phyloP scores from a whole-genome alignment of 2,329 filamentous ascomycete species.

The Colletotrichum abscissum region DNA sequence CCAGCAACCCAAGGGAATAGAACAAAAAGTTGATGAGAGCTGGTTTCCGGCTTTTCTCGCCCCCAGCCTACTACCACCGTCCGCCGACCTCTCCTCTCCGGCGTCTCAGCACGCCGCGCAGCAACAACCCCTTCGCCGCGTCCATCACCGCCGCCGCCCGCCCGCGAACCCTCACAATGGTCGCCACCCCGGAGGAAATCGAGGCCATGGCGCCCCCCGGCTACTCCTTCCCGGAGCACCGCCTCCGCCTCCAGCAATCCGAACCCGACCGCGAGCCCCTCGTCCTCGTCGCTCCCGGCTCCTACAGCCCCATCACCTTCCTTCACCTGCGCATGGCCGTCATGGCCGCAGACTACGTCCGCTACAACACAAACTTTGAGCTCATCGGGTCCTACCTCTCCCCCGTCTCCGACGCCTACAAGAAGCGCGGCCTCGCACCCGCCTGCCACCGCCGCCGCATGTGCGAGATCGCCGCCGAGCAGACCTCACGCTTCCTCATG shows the following conservation, averaged over 20 bases:
- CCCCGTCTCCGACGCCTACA: constrained; percentile 76
- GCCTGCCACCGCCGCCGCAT: constrained; percentile 82
- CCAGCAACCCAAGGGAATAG: background rate
- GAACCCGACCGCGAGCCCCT: constrained; percentile 70
- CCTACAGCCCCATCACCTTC: constrained; percentile 80
- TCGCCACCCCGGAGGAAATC: constrained; percentile 33
- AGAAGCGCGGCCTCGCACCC: constrained; percentile 82
- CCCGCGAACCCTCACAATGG: constrained; percentile 25
- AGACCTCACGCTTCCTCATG: constrained; percentile 83
- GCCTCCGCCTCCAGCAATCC: constrained; percentile 67
- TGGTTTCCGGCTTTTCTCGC: constrained; percentile 2
- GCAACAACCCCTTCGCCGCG: background rate
- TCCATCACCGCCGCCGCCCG: background rate
- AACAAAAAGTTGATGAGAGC: background rate
- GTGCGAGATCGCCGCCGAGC: constrained; percentile 84
- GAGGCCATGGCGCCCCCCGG: constrained; percentile 36
- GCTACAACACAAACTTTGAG: constrained; percentile 79
- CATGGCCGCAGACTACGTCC: constrained; percentile 84
- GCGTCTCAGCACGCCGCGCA: constrained; percentile 16
- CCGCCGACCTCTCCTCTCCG: constrained; percentile 11
- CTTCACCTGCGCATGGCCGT: constrained; percentile 89
- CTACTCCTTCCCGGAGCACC: constrained; percentile 72
- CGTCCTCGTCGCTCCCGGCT: constrained; percentile 76
- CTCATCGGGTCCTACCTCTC: constrained; percentile 87
- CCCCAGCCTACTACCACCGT: background rate